Evolutionary conservation across 1,284 basidiomycete species (phyloP), one percentile per base, ranked within the genome.

Genomic region (Coriolopsis trogii): DNA sequence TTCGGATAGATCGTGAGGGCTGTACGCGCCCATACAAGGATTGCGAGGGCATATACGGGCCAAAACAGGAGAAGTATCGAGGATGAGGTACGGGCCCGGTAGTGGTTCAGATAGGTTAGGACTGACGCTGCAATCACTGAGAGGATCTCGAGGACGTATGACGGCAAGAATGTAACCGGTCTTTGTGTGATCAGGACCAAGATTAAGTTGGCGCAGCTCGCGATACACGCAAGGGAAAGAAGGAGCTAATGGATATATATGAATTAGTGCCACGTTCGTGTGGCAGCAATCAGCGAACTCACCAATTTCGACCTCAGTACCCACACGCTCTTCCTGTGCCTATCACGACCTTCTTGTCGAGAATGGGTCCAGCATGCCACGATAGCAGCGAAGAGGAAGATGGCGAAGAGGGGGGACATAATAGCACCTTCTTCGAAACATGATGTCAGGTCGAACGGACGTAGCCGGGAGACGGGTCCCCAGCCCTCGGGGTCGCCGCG

Each of bases 401-500:
- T 30, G 2, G 75, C 67, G 28, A 87, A 71, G 1, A 87, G 66
- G 0, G 75, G 62, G 0, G 86, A 74, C 2, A 89, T 66, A 0
- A 93, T 39, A n/a, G 86, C 65, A 26, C 81, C 84, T 58, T 90
- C 85, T 64, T 95, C 89, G 62, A 91, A 93, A 70, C 95, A 98
- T 6, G 84, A 80, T 1, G 93, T 90, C 12, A 90, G 66, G 70
- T 97, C 94, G 63, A 94, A 91, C 23, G 81, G 74, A 49, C 91
- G 80, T 0, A 71, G 58, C 6, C 62, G 67, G 7, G 91, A 93
- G 36, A 84, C 70, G 13, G 79, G 74, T 1, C 71, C 73, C 83
- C 89, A 91, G 46, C 89, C 85, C 60, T 89, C 85, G 12, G 55
- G 45, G 47, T 62, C 56, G 60, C 80, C 74, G 45, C 66, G 73